Conservation (phyloP, 257 asterid species). For the Solanum bulbocastanum region DNA sequence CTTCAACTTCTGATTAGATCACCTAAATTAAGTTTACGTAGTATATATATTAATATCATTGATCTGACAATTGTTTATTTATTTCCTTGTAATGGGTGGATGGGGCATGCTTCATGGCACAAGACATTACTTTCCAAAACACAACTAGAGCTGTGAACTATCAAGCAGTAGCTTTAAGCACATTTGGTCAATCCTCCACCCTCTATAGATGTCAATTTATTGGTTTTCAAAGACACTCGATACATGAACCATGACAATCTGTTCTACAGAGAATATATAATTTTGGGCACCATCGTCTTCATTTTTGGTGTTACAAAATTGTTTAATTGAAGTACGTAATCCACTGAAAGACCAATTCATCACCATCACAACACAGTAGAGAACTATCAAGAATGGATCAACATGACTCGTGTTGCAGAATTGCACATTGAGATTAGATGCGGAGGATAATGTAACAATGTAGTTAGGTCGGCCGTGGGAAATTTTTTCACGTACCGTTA, state of each 20-base stretch:
- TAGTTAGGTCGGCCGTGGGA: not conserved
- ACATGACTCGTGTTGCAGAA: not conserved
- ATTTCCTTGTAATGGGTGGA: not conserved
- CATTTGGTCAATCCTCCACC: not conserved
- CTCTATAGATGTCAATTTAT: not conserved
- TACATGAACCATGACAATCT: not conserved
- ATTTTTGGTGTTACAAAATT: not conserved
- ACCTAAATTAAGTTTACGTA: not conserved
- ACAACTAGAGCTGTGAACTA: not conserved
- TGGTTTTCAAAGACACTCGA: not conserved
- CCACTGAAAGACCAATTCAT: not conserved
- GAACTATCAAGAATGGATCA: not conserved
- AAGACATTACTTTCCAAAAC: not conserved
- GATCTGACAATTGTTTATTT: not conserved
- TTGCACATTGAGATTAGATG: not conserved
- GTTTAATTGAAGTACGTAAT: not conserved
- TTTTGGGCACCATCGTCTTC: not conserved
- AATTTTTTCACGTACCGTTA: not conserved
- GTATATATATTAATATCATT: too few species aligned
- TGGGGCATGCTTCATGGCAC: not conserved
- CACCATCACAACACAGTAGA: not conserved
- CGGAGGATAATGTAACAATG: not conserved
- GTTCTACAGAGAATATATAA: not conserved
- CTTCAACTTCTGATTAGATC: not conserved
- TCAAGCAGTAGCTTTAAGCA: not conserved